These are phyloP conservation scores for Vaccinium myrtillus DNA, from an alignment of 148 eudicot species.

Conservation along the genomic window DNA sequence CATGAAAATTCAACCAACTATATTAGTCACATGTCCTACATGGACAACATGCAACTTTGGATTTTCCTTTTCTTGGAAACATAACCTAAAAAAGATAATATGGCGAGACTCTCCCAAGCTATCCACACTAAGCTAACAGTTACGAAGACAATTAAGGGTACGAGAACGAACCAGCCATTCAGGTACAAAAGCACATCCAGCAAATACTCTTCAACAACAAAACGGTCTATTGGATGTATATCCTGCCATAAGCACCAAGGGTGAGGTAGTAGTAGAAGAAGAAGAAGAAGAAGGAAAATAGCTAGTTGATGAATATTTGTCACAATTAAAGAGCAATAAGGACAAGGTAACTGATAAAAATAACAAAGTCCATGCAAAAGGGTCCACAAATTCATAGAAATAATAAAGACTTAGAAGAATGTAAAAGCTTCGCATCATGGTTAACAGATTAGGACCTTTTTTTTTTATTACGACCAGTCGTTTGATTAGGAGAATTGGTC, in stretches of 20 bases:
- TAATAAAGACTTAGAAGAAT: neutral
- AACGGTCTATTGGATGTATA: conserved; percentile 81
- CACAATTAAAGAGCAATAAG: neutral
- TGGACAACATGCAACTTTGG: neutral
- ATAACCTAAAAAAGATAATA: neutral
- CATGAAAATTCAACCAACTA: neutral
- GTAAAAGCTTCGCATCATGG: neutral
- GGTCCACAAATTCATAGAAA: neutral
- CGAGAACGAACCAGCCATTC: conserved; percentile 84
- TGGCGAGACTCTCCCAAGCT: neutral
- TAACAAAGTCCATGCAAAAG: neutral
- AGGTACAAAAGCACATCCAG: conserved; percentile 84
- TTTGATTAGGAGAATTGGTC: no score
- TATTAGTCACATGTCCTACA: neutral
- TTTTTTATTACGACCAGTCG: no score
- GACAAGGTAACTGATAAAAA: neutral
- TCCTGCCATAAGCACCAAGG: conserved; percentile 41
- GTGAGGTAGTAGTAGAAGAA: neutral
- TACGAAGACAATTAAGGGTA: neutral
- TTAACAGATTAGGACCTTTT: neutral
- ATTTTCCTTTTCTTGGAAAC: neutral
- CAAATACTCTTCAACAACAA: conserved; percentile 90
- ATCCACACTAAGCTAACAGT: neutral
- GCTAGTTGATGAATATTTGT: neutral
- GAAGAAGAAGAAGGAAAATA: neutral